Evolutionary conservation across 2,329 filamentous ascomycete genomes (phyloP).

Genomic region (Diaporthe eres): DNA sequence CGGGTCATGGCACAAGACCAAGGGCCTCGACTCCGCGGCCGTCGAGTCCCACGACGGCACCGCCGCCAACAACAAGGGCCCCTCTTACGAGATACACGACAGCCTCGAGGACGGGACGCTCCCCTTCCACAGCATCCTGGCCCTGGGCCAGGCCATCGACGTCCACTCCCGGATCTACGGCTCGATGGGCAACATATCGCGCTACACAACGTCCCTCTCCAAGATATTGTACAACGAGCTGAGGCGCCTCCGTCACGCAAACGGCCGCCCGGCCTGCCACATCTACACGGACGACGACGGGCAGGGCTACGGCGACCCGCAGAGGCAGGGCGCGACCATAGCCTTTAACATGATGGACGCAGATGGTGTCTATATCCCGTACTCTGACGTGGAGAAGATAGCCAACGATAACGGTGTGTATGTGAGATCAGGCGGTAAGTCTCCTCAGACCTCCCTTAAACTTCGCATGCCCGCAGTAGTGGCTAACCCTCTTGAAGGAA

Average conservation of each 20-base stretch:
- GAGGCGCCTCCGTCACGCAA: slow-evolving; percentile 62
- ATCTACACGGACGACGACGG: slow-evolving; percentile 66
- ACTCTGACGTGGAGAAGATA: slow-evolving; percentile 70
- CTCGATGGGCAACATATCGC: slow-evolving; percentile 70
- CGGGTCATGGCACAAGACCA: slow-evolving; percentile 68
- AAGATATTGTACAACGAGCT: slow-evolving; percentile 64
- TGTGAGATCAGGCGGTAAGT: slow-evolving; percentile 69
- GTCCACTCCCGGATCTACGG: slow-evolving; percentile 74
- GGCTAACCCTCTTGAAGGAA: slow-evolving; percentile 50
- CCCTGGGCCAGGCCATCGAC: slow-evolving; percentile 80
- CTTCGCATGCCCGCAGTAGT: background rate
- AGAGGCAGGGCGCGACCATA: slow-evolving; percentile 71
- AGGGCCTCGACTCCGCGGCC: slow-evolving; percentile 54
- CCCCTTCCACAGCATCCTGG: slow-evolving; percentile 91
- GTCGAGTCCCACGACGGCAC: slow-evolving; percentile 12
- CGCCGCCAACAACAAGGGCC: background rate
- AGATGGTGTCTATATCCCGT: slow-evolving; percentile 68
- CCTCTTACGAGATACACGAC: slow-evolving; percentile 66
- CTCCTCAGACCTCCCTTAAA: background rate
- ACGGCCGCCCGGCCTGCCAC: slow-evolving; percentile 64
- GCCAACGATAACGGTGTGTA: slow-evolving; percentile 71
- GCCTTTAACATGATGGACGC: slow-evolving; percentile 73
- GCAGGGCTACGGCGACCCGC: slow-evolving; percentile 63
- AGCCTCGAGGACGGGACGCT: slow-evolving; percentile 83
- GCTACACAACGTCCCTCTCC: slow-evolving; percentile 69